Percentiles rank a stretch among this genome's conserved stretches.
Conservation (phyloP, 2,329 filamentous ascomycete genomes). For the Pyricularia pennisetigena region DNA sequence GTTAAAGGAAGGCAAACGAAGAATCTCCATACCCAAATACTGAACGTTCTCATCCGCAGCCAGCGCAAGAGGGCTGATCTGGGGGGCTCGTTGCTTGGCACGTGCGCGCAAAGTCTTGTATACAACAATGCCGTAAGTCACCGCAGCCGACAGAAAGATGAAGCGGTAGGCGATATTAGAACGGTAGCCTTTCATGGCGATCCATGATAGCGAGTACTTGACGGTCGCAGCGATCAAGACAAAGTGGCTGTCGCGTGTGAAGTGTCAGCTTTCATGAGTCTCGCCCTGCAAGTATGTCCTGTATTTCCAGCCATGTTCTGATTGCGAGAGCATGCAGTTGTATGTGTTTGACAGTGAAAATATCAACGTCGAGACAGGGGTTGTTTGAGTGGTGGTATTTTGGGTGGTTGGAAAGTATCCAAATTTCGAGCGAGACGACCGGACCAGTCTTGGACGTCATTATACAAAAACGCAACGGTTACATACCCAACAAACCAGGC, state of each 20-base stretch:
- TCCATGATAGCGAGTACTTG: conserved; percentile 76
- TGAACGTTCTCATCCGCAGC: conserved; percentile 92
- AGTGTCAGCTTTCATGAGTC: not conserved
- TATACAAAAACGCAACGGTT: not conserved
- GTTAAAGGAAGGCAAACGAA: not conserved
- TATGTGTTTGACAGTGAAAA: not conserved
- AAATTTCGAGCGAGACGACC: not conserved
- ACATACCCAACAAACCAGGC: conserved; percentile 77
- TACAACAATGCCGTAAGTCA: conserved; percentile 95
- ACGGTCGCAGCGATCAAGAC: conserved; percentile 73
- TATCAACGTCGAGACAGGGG: not conserved
- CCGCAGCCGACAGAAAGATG: conserved; percentile 80
- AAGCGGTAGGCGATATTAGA: conserved; percentile 81
- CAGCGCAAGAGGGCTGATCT: conserved; percentile 51
- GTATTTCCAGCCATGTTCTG: not conserved
- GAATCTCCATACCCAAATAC: conserved; percentile 66
- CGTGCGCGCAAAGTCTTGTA: conserved; percentile 94
- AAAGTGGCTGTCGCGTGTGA: conserved; percentile 54
- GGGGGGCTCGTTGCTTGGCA: conserved; percentile 42
- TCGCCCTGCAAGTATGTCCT: no score
- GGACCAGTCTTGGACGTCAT: not conserved
- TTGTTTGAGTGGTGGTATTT: not conserved
- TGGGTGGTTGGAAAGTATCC: not conserved
- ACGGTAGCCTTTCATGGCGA: conserved; percentile 81
- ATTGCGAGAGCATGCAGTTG: not conserved